Evolutionary conservation across 768 basidiomycete species (phyloP), one percentile per base, ranked within the genome.

Genomic region (Boletus rubescentipes): DNA sequence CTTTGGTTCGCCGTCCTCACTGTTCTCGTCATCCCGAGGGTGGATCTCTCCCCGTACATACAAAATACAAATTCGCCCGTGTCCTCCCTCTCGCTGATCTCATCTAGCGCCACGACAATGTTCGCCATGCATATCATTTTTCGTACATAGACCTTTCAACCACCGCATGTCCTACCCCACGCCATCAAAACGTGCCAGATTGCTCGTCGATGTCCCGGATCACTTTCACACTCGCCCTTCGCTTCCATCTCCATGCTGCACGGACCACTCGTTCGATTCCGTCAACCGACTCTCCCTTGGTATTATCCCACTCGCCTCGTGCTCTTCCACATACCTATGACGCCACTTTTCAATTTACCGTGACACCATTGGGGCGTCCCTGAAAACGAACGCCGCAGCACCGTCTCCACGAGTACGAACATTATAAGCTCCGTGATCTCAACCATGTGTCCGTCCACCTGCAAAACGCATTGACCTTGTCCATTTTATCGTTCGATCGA

Each of bases 151-250:
- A n/a, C n/a, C n/a, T n/a, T n/a, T n/a, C n/a, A n/a, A n/a, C n/a
- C 45, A 7, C 36, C 51, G 35, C 58, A 46, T 52, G 53, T 49
- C 7, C 34, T 58, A 55, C 63, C 63, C 63, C 63, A 62, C 46
- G 38, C 63, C 63, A 63, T 65, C 63, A 62, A 59, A 54, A 62
- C 63, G 63, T 62, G 63, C 34, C 43, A 39, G 51, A 62, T 58
- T 15, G 12, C 23, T 49, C 54, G 43, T 46, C 43, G 34, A 42
- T 12, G 18, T 3, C 16, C 37, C 31, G 39, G 40, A 49, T 41
- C 36, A 40, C 26, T 10, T 29, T 44, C 46, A 30, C 31, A 20
- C 3, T 30, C 18, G 2, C 42, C 3, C 30, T 38, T 31, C 26
- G 14, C 16, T 46, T 18, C 14, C 30, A 44, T 30, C 14, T 7